Conservation (phyloP, 257 asterid species). For the Solanum neorickii region DNA sequence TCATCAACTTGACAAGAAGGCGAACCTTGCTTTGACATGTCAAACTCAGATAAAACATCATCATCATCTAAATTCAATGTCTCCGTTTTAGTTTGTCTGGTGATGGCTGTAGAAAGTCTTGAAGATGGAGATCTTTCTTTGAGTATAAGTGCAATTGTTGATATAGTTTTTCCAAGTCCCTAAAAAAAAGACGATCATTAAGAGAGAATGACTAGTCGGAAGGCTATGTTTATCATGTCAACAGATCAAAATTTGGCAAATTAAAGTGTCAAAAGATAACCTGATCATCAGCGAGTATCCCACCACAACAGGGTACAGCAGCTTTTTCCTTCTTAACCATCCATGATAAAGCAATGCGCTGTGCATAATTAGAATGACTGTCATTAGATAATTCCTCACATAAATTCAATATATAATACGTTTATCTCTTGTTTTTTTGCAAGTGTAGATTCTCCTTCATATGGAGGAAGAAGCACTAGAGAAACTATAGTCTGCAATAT, state of each 20-base stretch:
- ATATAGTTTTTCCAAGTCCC: constrained; percentile 98
- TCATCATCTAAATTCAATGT: constrained; percentile 86
- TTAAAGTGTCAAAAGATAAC: constrained; percentile 21
- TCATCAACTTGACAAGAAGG: constrained; percentile 22
- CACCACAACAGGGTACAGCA: constrained; percentile 84
- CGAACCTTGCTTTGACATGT: constrained; percentile 15
- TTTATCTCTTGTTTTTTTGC: background rate
- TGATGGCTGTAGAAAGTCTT: constrained; percentile 20
- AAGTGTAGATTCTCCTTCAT: background rate
- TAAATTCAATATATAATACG: background rate
- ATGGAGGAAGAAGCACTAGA: background rate
- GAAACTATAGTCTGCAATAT: background rate
- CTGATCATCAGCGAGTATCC: constrained; percentile 99
- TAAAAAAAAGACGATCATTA: constrained; percentile 17
- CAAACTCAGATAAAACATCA: constrained; percentile 32
- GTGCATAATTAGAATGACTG: constrained; percentile 14
- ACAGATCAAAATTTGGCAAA: background rate
- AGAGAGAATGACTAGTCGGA: background rate
- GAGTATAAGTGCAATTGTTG: constrained; percentile 88
- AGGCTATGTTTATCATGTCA: background rate
- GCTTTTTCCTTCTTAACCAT: constrained; percentile 89
- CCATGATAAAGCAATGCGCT: constrained; percentile 97
- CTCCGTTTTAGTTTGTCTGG: constrained; percentile 46
- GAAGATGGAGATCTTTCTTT: constrained; percentile 77
- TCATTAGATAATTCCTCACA: constrained; percentile 5